Evolutionary conservation across 257 asterid genomes (phyloP), one percentile per base, ranked within the genome.

Genomic region (Capsicum chinense): DNA sequence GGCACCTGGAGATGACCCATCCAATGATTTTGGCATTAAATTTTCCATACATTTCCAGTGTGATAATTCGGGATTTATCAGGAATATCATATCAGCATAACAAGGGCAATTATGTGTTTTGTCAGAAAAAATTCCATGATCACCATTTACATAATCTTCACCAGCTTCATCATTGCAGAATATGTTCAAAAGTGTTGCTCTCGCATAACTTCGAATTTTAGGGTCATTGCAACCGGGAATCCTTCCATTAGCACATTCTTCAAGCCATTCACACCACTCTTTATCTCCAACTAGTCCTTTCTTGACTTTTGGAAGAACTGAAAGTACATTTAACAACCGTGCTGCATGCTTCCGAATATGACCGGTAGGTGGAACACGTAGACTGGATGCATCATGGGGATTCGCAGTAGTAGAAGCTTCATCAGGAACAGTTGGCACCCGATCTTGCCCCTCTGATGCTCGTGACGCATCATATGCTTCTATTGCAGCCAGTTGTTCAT

Each of bases 381-480:
- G 81, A 79, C 95, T 93, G 80, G 95, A 92, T 86, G 93, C 90
- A 80, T 91, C 92, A 78, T 85, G 66, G 56, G 83, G 35, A 79
- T 89, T 90, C 63, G 42, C 85, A 60, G 70, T 37, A 54, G 63
- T 87, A 64, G 95, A 88, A 85, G 93, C 85, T 85, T 91, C 93
- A 79, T 90, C 91, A 44, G 93, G 76, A 71, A 89, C 91, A 56
- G 93, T 84, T 60, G 92, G 84, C 16, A 37, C 85, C 79, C 90
- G 88, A 83, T 95, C 94, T 84, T 89, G 95, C 44, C 93, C 90
- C 85, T 95, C 98, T 19, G 85, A 87, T 70, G 92, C 94, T 71
- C 97, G 92, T 13, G 99, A 95, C 84, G 97, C 99, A 89, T 95
- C 98, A 89, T 97, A 97, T 64, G 98, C 99, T 93, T 97, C 98